Evolutionary conservation across 306 rosid species (phyloP).

Genomic region (Trifolium dubium): DNA sequence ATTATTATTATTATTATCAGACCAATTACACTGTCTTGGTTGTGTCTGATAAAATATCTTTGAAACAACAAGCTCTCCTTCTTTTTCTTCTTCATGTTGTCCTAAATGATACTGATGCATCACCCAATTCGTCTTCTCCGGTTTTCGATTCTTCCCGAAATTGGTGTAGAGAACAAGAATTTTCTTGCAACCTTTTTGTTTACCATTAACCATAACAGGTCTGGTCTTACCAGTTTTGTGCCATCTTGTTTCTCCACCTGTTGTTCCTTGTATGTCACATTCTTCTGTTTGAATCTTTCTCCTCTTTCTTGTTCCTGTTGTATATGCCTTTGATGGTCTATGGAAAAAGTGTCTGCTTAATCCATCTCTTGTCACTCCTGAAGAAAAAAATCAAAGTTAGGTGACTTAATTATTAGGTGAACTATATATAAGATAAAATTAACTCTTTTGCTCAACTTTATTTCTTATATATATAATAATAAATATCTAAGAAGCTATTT

Average conservation of each 20-base stretch:
- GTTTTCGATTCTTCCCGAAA: slow-evolving; percentile 92
- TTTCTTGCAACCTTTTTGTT: slow-evolving; percentile 95
- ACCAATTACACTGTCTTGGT: slow-evolving; percentile 95
- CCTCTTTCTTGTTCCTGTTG: slow-evolving; percentile 98
- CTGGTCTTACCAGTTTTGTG: slow-evolving; percentile 97
- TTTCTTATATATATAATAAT: not conserved
- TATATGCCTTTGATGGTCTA: slow-evolving; percentile 95
- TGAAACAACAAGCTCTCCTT: slow-evolving; percentile 93
- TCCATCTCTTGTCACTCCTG: slow-evolving; percentile 94
- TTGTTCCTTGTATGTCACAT: slow-evolving; percentile 47
- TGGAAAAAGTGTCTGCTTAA: slow-evolving; percentile 95
- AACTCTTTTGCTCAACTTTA: not conserved
- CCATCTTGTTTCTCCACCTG: slow-evolving; percentile 93
- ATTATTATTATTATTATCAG: slow-evolving; percentile 52
- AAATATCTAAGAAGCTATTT: not conserved
- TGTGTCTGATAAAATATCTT: slow-evolving; percentile 96
- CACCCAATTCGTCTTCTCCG: slow-evolving; percentile 96
- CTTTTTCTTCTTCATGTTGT: slow-evolving; percentile 85
- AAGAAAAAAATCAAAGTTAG: slow-evolving; percentile 55
- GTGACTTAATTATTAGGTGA: slow-evolving; percentile 66
- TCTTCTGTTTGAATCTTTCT: slow-evolving; percentile 93
- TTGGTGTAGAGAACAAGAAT: slow-evolving; percentile 91
- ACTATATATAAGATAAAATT: slow-evolving; percentile 13
- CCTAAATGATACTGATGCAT: slow-evolving; percentile 99
- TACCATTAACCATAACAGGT: slow-evolving; percentile 85